Base-by-base conservation (phyloP, 306 rosid genomes). In the Lithocarpus polystachyus region DNA sequence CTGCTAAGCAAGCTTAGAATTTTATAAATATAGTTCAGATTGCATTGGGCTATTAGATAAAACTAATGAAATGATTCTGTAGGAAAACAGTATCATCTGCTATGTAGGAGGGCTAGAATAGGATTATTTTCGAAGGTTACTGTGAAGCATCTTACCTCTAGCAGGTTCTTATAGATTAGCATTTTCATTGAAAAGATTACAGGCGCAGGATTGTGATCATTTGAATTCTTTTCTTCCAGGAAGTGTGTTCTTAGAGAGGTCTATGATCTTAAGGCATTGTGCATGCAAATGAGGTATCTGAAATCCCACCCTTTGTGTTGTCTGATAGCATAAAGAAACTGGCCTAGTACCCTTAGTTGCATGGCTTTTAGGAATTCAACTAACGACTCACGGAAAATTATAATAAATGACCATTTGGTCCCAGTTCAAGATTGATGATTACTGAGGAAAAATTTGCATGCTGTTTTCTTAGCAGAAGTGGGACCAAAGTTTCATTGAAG, bases 331-430 rank as follows among this genome's bases (percentile, higher is more conserved):
- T 35, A 73, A 28, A 53, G 51, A 56, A 35, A 62, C 20, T 37
- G 26, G 26, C n/a, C 61, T 23, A 64, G 5, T 69, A 9, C 20
- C n/a, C 31, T 19, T 3, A 33, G 76, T 56, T 56, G 82, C 82
- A 78, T 71, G 82, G 76, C 59, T 45, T 6, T 78, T 28, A 59
- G 40, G 4, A 15, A 69, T 22, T 56, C 23, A 40, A 78, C 52
- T 4, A 56, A 73, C 70, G 72, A 45, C 20, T 55, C 26, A 43
- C 28, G 33, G 59, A 69, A 68, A 77, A 23, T 68, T 53, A 77
- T 54, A n/a, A 4, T n/a, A 24, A 68, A 20, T 77, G 72, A 4
- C 68, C 59, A 35, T 69, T 28, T 78, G 60, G 75, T n/a, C 75
- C 75, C 75, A 70, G 43, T 5, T 78, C 56, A 43, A 35, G 48